Conservation (phyloP, 805 yeast genomes). For the Candida namnaoensis region DNA sequence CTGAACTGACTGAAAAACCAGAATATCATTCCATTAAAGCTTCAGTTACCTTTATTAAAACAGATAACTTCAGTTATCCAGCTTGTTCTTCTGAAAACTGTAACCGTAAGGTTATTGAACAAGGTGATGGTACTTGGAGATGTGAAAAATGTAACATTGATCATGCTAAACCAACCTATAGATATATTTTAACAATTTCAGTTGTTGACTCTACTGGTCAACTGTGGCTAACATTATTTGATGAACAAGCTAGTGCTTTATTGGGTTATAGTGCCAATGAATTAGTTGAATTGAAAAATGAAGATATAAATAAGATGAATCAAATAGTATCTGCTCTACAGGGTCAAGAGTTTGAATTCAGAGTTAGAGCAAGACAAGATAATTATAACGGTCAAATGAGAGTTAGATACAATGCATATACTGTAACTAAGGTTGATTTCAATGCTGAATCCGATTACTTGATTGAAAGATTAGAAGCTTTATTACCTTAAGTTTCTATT, state of each 20-base stretch:
- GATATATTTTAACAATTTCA: conserved; percentile 72
- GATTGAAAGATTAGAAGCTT: conserved; percentile 23
- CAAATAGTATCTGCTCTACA: conserved; percentile 38
- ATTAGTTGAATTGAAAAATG: conserved; percentile 37
- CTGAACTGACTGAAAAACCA: conserved; percentile 70
- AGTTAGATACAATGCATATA: conserved; percentile 64
- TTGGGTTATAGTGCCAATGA: conserved; percentile 58
- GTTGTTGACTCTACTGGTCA: conserved; percentile 79
- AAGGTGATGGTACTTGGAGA: conserved; percentile 72
- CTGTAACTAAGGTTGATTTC: conserved; percentile 44
- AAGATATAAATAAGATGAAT: conserved; percentile 36
- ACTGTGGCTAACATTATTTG: conserved; percentile 81
- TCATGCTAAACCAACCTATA: conserved; percentile 60
- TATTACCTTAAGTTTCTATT: conserved; percentile 4
- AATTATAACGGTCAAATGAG: conserved; percentile 71
- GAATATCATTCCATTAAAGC: conserved; percentile 77
- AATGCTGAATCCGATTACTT: conserved; percentile 53
- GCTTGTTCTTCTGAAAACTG: conserved; percentile 77
- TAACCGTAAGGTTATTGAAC: conserved; percentile 75
- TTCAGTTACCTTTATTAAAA: conserved; percentile 57
- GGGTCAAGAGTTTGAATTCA: conserved; percentile 65
- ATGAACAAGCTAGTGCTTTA: conserved; percentile 68
- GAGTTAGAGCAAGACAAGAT: conserved; percentile 78
- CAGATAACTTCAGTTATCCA: conserved; percentile 80
- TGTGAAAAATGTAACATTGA: conserved; percentile 85